Base-by-base conservation (phyloP, 2,329 filamentous ascomycete genomes). In the Epichloe festucae region DNA sequence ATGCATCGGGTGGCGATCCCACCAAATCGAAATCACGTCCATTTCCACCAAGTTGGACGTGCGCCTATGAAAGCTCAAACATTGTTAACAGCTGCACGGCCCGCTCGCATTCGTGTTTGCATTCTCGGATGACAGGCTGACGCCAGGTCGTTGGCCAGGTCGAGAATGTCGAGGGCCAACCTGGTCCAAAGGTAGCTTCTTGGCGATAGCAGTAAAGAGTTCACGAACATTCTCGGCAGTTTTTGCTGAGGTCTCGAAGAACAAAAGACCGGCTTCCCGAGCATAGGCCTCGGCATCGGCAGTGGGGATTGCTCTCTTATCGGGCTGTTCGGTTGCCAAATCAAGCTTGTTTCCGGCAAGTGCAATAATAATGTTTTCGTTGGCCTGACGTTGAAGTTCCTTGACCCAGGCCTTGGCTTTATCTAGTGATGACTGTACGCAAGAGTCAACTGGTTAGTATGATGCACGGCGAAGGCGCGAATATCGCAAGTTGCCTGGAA, bases 361-460 rank as follows among this genome's bases (percentile, higher is more conserved):
- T 46, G 93, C 93, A 65, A 98, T 98, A 70, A 98, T 90, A 69
- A 98, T 98, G 72, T 97, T 97, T 72, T 98, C 93, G 75, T 97
- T 98, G 56, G 94, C 93, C 73, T 98, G 93, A 66, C 93, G 85
- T 71, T 98, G 93, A 51, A 98, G 82, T 69, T 98, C 93, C 74
- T 97, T 97, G 54, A 98, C 91, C 93, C 93, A 98, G 44, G 90
- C 87, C 72, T 98, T 98, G 61, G 94, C 94, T 77, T 98, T 98
- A 72, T 98, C 94, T 64, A 98, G 77, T 46, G 93, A 98, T 58
- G 90, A 82, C 93, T 98, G 55, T 23, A 38, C 3, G 35, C 8
- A 21, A 27, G 8, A 17, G n/a, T 8, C 8, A 23, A 40, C n/a
- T 38, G 46, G 46, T 41, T 19, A 43, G 48, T 14, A 48, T 14